Conservation (phyloP, 257 asterid genomes). For the Anisodus tanguticus region DNA sequence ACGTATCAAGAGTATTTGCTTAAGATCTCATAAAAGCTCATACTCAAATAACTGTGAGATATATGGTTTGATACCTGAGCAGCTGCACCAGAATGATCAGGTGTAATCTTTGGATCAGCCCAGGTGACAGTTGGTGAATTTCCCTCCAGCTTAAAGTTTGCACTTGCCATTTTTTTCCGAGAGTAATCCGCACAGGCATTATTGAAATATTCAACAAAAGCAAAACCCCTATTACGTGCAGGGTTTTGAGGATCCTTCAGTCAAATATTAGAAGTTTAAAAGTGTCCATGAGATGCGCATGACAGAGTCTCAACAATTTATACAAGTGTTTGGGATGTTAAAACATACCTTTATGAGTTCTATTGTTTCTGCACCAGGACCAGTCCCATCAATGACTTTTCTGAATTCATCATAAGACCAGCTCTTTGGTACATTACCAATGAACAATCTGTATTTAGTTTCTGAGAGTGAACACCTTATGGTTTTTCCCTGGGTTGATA, state of each 20-base stretch:
- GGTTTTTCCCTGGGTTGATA: conserved; percentile 75
- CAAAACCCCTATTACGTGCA: conserved; percentile 87
- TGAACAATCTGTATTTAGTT: conserved; percentile 84
- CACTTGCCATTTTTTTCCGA: conserved; percentile 68
- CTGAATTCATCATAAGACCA: conserved; percentile 79
- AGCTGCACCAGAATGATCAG: conserved; percentile 82
- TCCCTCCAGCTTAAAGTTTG: conserved; percentile 77
- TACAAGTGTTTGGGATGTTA: neutral
- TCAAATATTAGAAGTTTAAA: conserved; percentile 33
- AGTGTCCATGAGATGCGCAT: conserved; percentile 6
- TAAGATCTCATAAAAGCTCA: conserved; percentile 6
- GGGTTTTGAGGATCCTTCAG: conserved; percentile 90
- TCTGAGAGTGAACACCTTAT: conserved; percentile 86
- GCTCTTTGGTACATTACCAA: conserved; percentile 87
- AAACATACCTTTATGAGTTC: conserved; percentile 84
- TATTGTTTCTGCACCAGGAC: conserved; percentile 89
- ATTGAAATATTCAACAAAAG: conserved; percentile 91
- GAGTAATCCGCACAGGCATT: conserved; percentile 97
- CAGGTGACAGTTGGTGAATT: conserved; percentile 87
- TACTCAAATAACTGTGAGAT: neutral
- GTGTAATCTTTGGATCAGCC: conserved; percentile 91
- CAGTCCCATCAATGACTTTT: conserved; percentile 71
- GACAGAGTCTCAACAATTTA: conserved; percentile 21
- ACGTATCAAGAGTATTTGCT: neutral
- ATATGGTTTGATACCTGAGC: conserved; percentile 63